These are phyloP conservation scores for Fomitopsis serialis DNA, from an alignment of 768 basidiomycete species.

Conservation along the genomic window DNA sequence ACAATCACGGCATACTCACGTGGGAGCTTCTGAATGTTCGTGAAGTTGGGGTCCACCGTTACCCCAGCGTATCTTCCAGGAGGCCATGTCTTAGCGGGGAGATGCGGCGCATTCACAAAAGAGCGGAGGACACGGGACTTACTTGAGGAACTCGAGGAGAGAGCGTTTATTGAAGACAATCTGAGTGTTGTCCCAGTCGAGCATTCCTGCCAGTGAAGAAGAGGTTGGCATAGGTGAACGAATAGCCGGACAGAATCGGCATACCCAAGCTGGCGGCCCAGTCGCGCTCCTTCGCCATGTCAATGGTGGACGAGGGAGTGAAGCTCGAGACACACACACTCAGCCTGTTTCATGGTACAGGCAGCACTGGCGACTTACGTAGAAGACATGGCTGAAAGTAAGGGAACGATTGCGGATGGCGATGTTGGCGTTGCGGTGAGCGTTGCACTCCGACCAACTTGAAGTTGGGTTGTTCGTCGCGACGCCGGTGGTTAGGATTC, in stretches of 20 bases:
- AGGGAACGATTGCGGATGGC: too few relatives aligned
- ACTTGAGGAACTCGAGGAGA: slow-evolving; percentile 77
- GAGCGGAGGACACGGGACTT: slow-evolving; percentile 16
- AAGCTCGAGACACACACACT: slow-evolving; percentile 38
- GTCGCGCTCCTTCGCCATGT: slow-evolving; percentile 64
- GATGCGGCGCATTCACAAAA: slow-evolving; percentile 2
- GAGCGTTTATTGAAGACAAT: slow-evolving; percentile 79
- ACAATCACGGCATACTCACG: slow-evolving; percentile 35
- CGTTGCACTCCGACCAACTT: too few relatives aligned
- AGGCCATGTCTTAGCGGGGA: slow-evolving; percentile 9
- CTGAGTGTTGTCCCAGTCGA: slow-evolving; percentile 74
- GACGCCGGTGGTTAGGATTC: too few relatives aligned
- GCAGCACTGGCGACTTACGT: background rate
- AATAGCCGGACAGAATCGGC: background rate
- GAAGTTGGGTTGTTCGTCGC: too few relatives aligned
- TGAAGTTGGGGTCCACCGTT: slow-evolving; percentile 73
- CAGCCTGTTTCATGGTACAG: too few relatives aligned
- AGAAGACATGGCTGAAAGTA: background rate
- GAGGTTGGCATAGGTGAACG: background rate
- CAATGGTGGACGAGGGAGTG: slow-evolving; percentile 48
- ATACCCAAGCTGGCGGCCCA: slow-evolving; percentile 66
- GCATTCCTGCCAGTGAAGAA: slow-evolving; percentile 44
- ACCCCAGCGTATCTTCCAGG: slow-evolving; percentile 52
- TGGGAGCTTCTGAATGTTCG: slow-evolving; percentile 70
- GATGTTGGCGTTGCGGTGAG: too few relatives aligned